These are phyloP conservation scores for Scleromitrula shiraiana DNA, from an alignment of 2,329 filamentous ascomycete species.

Conservation along the genomic window DNA sequence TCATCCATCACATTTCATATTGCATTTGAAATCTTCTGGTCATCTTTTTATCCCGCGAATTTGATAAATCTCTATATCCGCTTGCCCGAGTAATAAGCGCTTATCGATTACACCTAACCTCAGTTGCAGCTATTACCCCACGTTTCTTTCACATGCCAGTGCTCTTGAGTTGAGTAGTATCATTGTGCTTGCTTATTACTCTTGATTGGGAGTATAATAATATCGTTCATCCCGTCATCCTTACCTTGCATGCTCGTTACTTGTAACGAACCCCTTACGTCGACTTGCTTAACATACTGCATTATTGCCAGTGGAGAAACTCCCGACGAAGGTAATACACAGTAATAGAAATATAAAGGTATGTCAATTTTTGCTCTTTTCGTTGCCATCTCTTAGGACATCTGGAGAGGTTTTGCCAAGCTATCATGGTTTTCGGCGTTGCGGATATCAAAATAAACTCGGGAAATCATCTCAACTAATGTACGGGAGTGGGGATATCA, in stretches of 20 bases:
- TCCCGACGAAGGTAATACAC: background rate
- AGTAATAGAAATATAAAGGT: background rate
- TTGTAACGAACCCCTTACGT: background rate
- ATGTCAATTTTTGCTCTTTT: background rate
- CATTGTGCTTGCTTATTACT: background rate
- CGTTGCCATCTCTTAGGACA: background rate
- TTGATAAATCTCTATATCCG: constrained; percentile 1
- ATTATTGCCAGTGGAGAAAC: background rate
- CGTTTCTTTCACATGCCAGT: constrained; percentile 3
- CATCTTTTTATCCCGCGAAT: background rate
- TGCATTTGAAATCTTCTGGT: background rate
- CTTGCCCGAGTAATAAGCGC: constrained; percentile 1
- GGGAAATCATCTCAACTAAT: constrained; percentile 18
- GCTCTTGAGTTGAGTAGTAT: background rate
- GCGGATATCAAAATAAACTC: constrained; percentile 14
- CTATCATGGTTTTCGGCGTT: constrained; percentile 7
- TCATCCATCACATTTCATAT: background rate
- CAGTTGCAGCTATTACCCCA: no score
- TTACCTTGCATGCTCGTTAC: background rate
- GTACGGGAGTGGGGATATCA: constrained; percentile 16
- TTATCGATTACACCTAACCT: no score
- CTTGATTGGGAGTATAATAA: background rate
- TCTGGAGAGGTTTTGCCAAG: background rate
- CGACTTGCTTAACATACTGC: no score
- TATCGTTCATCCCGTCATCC: background rate